A percentile compares a stretch with the other conserved stretches of the same genome.
Evolutionary conservation across 2,329 filamentous ascomycete species (phyloP).

Genomic region (Aspergillus sp.): DNA sequence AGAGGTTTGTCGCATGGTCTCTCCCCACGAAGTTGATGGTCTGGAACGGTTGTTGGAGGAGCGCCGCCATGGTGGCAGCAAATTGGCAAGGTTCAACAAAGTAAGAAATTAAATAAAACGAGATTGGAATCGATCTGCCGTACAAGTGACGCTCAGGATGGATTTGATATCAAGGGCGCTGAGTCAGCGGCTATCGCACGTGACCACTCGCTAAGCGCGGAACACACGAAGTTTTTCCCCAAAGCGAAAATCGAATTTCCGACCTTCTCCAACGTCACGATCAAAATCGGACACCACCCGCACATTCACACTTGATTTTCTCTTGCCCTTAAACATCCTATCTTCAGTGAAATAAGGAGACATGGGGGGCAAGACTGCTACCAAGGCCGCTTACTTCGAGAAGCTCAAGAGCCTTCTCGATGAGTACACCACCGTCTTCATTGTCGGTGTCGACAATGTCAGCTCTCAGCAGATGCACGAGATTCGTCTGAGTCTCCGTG

Average conservation of each 20-base stretch:
- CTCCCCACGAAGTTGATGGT: slow-evolving; percentile 50
- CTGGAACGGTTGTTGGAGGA: slow-evolving; percentile 59
- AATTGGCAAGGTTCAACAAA: not conserved
- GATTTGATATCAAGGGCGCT: not conserved
- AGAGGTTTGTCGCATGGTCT: slow-evolving; percentile 39
- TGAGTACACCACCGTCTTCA: slow-evolving; percentile 96
- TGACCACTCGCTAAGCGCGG: slow-evolving; percentile 40
- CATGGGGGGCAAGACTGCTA: slow-evolving; percentile 96
- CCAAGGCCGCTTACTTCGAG: slow-evolving; percentile 98
- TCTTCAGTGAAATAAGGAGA: slow-evolving; percentile 88
- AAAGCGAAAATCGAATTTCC: slow-evolving; percentile 17
- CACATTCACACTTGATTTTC: slow-evolving; percentile 34
- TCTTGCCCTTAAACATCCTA: slow-evolving; percentile 98
- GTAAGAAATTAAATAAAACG: not conserved
- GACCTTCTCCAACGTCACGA: slow-evolving; percentile 24
- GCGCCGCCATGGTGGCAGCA: slow-evolving; percentile 27
- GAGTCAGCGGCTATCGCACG: slow-evolving; percentile 19
- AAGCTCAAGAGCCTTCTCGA: slow-evolving; percentile 98
- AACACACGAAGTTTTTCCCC: slow-evolving; percentile 31
- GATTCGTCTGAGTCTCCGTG: slow-evolving; percentile 89
- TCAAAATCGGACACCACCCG: slow-evolving; percentile 24
- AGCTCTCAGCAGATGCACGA: slow-evolving; percentile 99
- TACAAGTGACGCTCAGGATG: no score
- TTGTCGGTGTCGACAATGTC: slow-evolving; percentile 98
- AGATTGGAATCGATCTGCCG: no score